Evolutionary conservation across 176 grass and related monocot species (phyloP).

Genomic region (Rhynchospora pubera): DNA sequence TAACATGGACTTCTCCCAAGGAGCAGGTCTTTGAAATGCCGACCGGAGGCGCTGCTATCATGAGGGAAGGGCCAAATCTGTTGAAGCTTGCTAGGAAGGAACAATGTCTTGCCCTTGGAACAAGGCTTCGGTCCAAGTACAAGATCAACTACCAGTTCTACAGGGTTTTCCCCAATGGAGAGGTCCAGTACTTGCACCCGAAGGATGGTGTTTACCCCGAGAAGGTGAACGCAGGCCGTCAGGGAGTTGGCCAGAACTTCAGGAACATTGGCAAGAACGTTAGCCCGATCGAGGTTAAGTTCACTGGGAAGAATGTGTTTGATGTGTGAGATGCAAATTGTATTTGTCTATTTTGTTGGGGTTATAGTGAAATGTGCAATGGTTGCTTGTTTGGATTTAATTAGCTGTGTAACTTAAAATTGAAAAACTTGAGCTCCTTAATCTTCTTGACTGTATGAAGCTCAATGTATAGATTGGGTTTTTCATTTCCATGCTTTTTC

Average conservation of each 20-base stretch:
- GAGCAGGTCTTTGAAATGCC: constrained; percentile 99
- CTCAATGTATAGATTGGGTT: constrained; percentile 9
- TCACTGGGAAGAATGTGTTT: constrained; percentile 89
- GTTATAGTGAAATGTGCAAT: constrained; percentile 1
- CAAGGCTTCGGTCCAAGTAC: constrained; percentile 77
- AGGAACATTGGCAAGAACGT: constrained; percentile 88
- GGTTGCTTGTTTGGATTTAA: constrained; percentile 15
- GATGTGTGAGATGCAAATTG: constrained; percentile 35
- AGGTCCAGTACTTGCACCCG: constrained; percentile 99
- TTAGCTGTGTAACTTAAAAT: constrained; percentile 9
- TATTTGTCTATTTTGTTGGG: neutral
- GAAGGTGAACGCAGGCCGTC: constrained; percentile 86
- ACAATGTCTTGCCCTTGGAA: constrained; percentile 91
- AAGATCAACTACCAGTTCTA: constrained; percentile 99
- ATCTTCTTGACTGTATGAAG: neutral
- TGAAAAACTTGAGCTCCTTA: neutral
- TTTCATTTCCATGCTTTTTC: neutral
- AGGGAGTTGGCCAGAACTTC: constrained; percentile 68
- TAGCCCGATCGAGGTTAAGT: constrained; percentile 97
- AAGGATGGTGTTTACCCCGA: constrained; percentile 99
- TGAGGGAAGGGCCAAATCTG: constrained; percentile 88
- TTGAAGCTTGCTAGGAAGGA: constrained; percentile 94
- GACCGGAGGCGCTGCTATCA: constrained; percentile 86
- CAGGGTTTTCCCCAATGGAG: constrained; percentile 94
- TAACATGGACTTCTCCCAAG: constrained; percentile 95